phyloP scores from a whole-genome alignment of 495 filamentous ascomycete genomes.

The Penicillium flavigenum region DNA sequence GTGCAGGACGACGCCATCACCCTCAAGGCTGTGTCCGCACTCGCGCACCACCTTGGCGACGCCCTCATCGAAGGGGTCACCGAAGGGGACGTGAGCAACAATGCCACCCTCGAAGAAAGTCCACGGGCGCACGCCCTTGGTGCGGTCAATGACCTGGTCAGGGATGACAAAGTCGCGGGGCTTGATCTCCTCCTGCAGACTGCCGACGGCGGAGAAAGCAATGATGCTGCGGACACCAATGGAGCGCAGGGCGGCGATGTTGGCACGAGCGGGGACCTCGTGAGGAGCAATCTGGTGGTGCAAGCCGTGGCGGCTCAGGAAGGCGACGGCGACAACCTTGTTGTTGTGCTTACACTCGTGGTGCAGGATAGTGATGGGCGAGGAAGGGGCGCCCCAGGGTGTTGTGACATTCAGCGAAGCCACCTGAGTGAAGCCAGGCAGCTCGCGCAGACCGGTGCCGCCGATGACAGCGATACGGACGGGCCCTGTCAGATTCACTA shows the following conservation, averaged over 20 bases:
- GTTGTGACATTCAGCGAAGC: constrained; percentile 70
- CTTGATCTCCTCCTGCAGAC: constrained; percentile 83
- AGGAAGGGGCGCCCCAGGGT: constrained; percentile 91
- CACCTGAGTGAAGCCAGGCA: constrained; percentile 75
- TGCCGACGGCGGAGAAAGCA: constrained; percentile 94
- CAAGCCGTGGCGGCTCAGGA: constrained; percentile 86
- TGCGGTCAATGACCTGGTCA: constrained; percentile 96
- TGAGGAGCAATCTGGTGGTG: constrained; percentile 90
- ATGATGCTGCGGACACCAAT: constrained; percentile 88
- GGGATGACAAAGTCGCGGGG: constrained; percentile 95
- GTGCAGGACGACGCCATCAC: constrained; percentile 76
- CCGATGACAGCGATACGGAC: constrained; percentile 95
- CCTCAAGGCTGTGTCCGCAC: constrained; percentile 74
- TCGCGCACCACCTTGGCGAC: constrained; percentile 67
- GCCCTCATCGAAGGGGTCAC: constrained; percentile 84
- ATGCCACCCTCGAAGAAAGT: constrained; percentile 95
- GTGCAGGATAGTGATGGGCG: constrained; percentile 85
- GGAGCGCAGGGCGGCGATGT: constrained; percentile 88
- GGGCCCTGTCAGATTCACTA: constrained; percentile 51
- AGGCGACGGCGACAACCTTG: constrained; percentile 73
- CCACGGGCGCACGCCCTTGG: constrained; percentile 87
- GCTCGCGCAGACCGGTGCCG: constrained; percentile 80
- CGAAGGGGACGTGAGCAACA: constrained; percentile 93
- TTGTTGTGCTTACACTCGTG: constrained; percentile 63
- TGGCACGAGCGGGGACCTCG: constrained; percentile 87